Percentiles rank a stretch among this genome's conserved stretches.
Conservation (phyloP, 345 rosid species). For the Physaria fendleri region DNA sequence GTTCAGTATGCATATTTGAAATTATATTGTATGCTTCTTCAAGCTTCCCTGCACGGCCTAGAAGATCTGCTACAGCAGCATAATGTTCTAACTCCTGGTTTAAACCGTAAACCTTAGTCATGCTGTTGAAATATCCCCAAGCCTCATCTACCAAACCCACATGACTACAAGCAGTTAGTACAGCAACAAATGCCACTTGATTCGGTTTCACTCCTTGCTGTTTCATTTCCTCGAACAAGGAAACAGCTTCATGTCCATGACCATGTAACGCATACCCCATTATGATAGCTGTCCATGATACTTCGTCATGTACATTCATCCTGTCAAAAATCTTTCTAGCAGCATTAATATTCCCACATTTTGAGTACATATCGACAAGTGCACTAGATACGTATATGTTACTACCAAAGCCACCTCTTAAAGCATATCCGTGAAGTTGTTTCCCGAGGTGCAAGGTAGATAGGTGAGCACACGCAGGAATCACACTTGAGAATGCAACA, state of each 20-base stretch:
- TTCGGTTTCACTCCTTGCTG: constrained; percentile 57
- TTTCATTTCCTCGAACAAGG: constrained; percentile 72
- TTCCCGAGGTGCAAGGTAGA: constrained; percentile 62
- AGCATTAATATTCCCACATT: constrained; percentile 64
- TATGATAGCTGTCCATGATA: constrained; percentile 85
- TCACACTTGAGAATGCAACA: constrained; percentile 63
- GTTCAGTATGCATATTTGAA: constrained; percentile 39
- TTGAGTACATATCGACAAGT: constrained; percentile 86
- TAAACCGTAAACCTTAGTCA: constrained; percentile 52
- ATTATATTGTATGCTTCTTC: constrained; percentile 71
- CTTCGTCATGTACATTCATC: constrained; percentile 62
- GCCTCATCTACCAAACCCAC: constrained; percentile 63
- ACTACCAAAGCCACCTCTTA: constrained; percentile 43
- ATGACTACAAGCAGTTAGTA: constrained; percentile 85
- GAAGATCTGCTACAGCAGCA: constrained; percentile 80
- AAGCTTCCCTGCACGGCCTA: constrained; percentile 82
- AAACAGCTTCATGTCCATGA: constrained; percentile 53
- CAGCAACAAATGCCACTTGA: constrained; percentile 63
- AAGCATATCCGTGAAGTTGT: constrained; percentile 72
- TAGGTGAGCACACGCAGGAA: constrained; percentile 85
- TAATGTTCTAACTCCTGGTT: constrained; percentile 68
- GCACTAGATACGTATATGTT: constrained; percentile 69
- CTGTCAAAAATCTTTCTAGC: constrained; percentile 56
- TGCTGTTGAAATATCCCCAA: constrained; percentile 50
- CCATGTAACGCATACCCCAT: constrained; percentile 87